phyloP scores from a whole-genome alignment of 805 yeast genomes.

The Candida morakotiae region DNA sequence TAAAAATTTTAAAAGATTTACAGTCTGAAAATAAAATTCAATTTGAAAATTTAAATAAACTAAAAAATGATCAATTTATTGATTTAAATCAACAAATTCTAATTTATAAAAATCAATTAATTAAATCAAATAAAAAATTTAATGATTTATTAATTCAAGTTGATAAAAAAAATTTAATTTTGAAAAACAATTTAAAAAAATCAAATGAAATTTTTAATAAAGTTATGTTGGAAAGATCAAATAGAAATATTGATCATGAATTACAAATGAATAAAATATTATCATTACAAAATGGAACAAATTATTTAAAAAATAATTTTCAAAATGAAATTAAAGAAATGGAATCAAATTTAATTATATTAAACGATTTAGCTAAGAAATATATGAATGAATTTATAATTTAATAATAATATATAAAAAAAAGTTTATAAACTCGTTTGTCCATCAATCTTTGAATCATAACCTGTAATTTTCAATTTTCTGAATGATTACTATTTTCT shows the following conservation, averaged over 20 bases:
- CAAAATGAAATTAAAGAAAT: conserved; percentile 14
- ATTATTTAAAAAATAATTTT: not conserved
- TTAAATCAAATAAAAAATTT: conserved; percentile 1
- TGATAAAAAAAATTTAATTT: not conserved
- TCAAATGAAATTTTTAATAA: conserved; percentile 2
- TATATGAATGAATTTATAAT: conserved; percentile 6
- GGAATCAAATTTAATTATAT: conserved; percentile 3
- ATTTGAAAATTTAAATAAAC: conserved; percentile 2
- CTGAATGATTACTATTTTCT: not conserved
- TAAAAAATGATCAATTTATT: conserved; percentile 2
- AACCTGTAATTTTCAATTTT: no score
- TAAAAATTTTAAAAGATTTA: conserved; percentile 4
- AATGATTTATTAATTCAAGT: conserved; percentile 2
- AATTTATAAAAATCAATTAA: conserved; percentile 5
- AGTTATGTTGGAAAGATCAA: not conserved
- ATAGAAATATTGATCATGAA: conserved; percentile 1
- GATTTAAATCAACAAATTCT: conserved; percentile 6
- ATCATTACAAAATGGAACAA: conserved; percentile 1
- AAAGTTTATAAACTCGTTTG: not conserved
- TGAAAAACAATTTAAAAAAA: not conserved
- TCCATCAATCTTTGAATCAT: not conserved
- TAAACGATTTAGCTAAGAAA: conserved; percentile 1
- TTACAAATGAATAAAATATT: conserved; percentile 1
- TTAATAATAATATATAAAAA: no score
- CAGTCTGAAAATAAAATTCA: conserved; percentile 2